A percentile compares a stretch with the other conserved stretches of the same genome.
phyloP scores from a whole-genome alignment of 768 basidiomycete species.

The Mycena floridula region DNA sequence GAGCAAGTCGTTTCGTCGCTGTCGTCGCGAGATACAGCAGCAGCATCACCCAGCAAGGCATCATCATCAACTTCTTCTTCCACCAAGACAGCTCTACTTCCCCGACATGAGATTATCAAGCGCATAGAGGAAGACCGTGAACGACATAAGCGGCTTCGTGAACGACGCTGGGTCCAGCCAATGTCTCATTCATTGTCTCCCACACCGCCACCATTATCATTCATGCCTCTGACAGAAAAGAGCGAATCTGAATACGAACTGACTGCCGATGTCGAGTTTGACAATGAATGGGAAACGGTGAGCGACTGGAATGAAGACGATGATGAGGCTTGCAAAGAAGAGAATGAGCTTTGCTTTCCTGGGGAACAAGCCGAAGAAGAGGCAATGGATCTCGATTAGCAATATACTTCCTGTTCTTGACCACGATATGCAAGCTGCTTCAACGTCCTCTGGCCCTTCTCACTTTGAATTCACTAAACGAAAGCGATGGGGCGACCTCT shows the following conservation, averaged over 20 bases:
- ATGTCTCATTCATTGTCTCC: conserved; percentile 46
- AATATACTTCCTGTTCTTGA: too few species aligned
- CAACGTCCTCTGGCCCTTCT: too few species aligned
- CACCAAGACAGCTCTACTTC: conserved; percentile 28
- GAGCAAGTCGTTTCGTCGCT: conserved; percentile 62
- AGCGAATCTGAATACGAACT: conserved; percentile 52
- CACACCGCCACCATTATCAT: conserved; percentile 36
- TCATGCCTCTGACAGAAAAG: conserved; percentile 50
- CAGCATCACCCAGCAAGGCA: conserved; percentile 12
- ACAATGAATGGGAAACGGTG: conserved; percentile 86
- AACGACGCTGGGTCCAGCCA: conserved; percentile 88
- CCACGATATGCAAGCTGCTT: too few species aligned
- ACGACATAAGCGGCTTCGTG: conserved; percentile 85
- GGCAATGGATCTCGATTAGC: conserved; percentile 37
- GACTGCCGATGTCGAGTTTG: conserved; percentile 76
- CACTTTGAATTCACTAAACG: conserved; percentile 88
- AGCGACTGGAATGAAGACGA: conserved; percentile 92
- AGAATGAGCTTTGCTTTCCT: conserved; percentile 67
- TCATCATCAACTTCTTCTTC: conserved; percentile 16
- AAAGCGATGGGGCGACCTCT: conserved; percentile 81
- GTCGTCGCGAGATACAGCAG: conserved; percentile 31
- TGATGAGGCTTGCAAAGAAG: conserved; percentile 67
- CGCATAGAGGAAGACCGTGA: conserved; percentile 92
- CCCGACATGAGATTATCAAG: conserved; percentile 68
- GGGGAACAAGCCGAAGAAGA: conserved; percentile 35